Percentiles rank a stretch among this genome's conserved stretches.
Evolutionary conservation across 768 basidiomycete species (phyloP).

Genomic region (Kockovaella imperatae): DNA sequence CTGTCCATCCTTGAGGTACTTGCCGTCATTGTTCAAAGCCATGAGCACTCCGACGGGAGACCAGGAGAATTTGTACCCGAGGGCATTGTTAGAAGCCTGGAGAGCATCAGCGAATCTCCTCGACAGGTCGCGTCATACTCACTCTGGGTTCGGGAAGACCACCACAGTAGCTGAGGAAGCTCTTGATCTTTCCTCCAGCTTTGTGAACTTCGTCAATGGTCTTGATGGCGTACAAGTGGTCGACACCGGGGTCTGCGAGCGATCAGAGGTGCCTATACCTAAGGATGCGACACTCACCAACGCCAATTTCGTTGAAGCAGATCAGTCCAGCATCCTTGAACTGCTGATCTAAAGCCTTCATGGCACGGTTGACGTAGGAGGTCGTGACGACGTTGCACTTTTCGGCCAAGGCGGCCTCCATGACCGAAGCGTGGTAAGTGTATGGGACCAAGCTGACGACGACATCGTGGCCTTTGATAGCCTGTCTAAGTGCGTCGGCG

Average conservation of each 20-base stretch:
- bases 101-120: conserved; percentile 45
- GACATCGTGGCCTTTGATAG: conserved; percentile 77
- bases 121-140: background rate
- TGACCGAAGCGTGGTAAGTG: conserved; percentile 78
- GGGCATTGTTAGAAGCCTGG: conserved; percentile 82
- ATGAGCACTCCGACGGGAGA: conserved; percentile 91
- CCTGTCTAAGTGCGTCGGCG: conserved; percentile 63
- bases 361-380: conserved; percentile 83
- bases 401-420: conserved; percentile 79
- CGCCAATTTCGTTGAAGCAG: conserved; percentile 94
- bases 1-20: conserved; percentile 63
- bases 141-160: conserved; percentile 66
- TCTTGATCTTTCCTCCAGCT: conserved; percentile 68
- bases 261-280: conserved; percentile 32
- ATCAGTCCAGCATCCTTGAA: conserved; percentile 82
- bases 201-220: conserved; percentile 77
- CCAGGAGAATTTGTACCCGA: conserved; percentile 99
- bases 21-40: conserved; percentile 82
- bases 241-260: conserved; percentile 45
- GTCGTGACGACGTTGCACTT: conserved; percentile 95
- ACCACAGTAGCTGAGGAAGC: conserved; percentile 88
- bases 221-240: conserved; percentile 41
- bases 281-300: conserved; percentile 47
- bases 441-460: conserved; percentile 97
- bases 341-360: conserved; percentile 73